phyloP scores from a whole-genome alignment of 495 filamentous ascomycete species.

The Aspergillus asperescens region DNA sequence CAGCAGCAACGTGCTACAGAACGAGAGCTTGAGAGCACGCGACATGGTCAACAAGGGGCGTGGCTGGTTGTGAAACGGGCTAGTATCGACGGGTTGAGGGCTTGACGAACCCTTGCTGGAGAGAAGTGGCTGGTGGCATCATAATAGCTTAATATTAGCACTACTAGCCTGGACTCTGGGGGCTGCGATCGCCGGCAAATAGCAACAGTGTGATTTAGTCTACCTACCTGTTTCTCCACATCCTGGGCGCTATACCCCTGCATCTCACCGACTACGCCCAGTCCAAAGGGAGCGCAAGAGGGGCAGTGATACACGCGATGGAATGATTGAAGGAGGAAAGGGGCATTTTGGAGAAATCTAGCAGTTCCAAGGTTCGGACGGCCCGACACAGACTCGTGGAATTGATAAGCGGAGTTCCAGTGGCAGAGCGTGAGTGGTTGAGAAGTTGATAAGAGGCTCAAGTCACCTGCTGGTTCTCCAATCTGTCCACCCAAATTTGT shows the following conservation, averaged over 20 bases:
- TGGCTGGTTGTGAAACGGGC: background rate
- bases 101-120: background rate
- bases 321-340: background rate
- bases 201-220: background rate
- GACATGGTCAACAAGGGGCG: slow-evolving; percentile 7
- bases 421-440: background rate
- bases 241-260: slow-evolving; percentile 17
- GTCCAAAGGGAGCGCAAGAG: too few relatives aligned
- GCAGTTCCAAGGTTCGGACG: background rate
- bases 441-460: background rate
- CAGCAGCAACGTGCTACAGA: slow-evolving; percentile 20
- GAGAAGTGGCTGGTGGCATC: slow-evolving; percentile 3
- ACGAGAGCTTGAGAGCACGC: slow-evolving; percentile 14
- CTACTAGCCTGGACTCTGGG: background rate
- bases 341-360: background rate
- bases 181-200: background rate
- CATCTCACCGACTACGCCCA: background rate
- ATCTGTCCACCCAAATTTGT: background rate
- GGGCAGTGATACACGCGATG: too few relatives aligned
- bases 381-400: background rate
- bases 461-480: background rate
- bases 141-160: slow-evolving; percentile 4
- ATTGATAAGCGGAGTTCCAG: slow-evolving; percentile 3
- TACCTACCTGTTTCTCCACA: slow-evolving; percentile 37
- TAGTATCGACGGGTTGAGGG: background rate